phyloP scores from a whole-genome alignment of 176 grass and related monocot species.

The Avena atlantica region DNA sequence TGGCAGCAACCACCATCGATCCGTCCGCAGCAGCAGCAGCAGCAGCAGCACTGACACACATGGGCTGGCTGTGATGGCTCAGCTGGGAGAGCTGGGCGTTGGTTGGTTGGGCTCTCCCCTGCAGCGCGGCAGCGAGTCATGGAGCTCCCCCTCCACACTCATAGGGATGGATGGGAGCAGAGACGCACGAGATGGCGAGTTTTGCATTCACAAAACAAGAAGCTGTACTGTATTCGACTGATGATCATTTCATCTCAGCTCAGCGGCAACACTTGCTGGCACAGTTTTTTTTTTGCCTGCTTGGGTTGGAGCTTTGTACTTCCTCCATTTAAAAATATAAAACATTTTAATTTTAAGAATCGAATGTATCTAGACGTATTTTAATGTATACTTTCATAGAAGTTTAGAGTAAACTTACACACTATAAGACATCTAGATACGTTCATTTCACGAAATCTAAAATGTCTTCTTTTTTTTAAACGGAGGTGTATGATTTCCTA shows the following conservation, averaged over 20 bases:
- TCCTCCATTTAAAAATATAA: too few relatives aligned
- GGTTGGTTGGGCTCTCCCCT: not conserved
- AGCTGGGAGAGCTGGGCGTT: not conserved
- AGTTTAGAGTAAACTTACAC: too few relatives aligned
- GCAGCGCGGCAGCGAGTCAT: slow-evolving; percentile 35
- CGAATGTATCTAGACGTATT: too few relatives aligned
- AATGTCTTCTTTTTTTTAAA: too few relatives aligned
- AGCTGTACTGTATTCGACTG: slow-evolving; percentile 2
- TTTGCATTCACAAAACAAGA: slow-evolving; percentile 30
- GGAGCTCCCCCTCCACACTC: slow-evolving; percentile 1
- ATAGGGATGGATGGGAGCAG: not conserved
- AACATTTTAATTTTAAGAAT: too few relatives aligned
- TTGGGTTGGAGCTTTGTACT: not conserved
- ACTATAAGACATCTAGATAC: too few relatives aligned
- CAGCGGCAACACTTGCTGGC: not conserved
- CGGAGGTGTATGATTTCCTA: not conserved
- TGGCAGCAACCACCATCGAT: slow-evolving; percentile 64
- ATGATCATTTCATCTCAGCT: slow-evolving; percentile 28
- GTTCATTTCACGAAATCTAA: too few relatives aligned
- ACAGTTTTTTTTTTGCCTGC: not conserved
- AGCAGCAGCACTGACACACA: slow-evolving; percentile 35
- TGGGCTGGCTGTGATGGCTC: slow-evolving; percentile 21
- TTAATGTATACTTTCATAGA: too few relatives aligned
- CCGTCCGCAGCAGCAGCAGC: not conserved
- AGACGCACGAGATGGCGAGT: slow-evolving; percentile 4